These are phyloP conservation scores for Myriosclerotinia duriaeana DNA, from an alignment of 2,329 filamentous ascomycete genomes.

Conservation along the genomic window DNA sequence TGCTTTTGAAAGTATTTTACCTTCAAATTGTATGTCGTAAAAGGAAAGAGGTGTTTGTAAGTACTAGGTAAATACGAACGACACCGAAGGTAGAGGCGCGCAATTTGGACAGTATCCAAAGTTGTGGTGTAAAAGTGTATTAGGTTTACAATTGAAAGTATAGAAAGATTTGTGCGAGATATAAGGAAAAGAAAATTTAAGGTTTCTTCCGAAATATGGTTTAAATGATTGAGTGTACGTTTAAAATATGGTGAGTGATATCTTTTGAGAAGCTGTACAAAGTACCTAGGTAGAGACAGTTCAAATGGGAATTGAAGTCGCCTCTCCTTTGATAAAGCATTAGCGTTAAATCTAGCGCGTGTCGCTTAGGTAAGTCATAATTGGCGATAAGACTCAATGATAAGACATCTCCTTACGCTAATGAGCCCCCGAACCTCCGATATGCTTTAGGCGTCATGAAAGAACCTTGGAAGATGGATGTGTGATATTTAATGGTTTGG, in stretches of 20 bases:
- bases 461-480: too few relatives aligned
- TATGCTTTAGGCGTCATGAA: constrained; percentile 11
- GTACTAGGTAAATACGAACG: background rate
- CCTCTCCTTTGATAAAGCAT: constrained; percentile 19
- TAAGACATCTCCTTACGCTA: background rate
- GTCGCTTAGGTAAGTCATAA: background rate
- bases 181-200: background rate
- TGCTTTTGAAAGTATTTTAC: background rate
- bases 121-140: background rate
- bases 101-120: constrained; percentile 11
- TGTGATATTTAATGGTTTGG: background rate
- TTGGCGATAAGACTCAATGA: constrained; percentile 6
- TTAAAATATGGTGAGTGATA: constrained; percentile 1
- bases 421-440: constrained; percentile 7
- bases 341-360: constrained; percentile 9
- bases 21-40: background rate
- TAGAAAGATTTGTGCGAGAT: background rate
- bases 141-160: constrained; percentile 5
- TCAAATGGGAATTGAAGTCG: constrained; percentile 15
- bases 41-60: background rate
- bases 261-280: background rate
- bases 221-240: background rate
- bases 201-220: background rate
- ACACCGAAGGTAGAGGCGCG: background rate
- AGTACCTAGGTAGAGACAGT: background rate